Conservation (phyloP, 2,329 filamentous ascomycete species). For the Aspergillus terreus region DNA sequence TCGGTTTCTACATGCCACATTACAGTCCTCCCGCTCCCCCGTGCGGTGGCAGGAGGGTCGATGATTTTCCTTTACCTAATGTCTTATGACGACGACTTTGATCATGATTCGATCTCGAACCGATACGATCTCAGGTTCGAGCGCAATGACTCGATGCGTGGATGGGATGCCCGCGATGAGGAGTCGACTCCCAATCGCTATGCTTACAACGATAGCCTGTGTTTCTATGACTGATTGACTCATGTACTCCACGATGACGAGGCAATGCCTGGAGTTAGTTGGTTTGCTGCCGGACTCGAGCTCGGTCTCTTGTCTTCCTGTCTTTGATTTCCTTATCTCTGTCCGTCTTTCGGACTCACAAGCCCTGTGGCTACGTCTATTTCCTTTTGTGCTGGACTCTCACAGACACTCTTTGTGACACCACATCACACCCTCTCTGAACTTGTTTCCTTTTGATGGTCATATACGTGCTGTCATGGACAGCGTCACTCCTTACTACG, state of each 20-base stretch:
- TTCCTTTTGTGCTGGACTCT: background rate
- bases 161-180: background rate
- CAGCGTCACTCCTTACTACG: slow-evolving; percentile 1
- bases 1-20: background rate
- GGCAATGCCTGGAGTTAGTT: slow-evolving; percentile 1
- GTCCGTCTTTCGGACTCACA: background rate
- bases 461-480: background rate
- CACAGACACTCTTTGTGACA: background rate
- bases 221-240: slow-evolving; percentile 8
- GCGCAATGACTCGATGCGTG: background rate
- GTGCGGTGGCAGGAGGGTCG: background rate
- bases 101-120: background rate
- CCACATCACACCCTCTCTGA: background rate
- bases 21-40: background rate
- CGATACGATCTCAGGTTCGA: background rate
- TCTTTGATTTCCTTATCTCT: slow-evolving; percentile 3
- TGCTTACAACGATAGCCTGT: background rate
- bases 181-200: background rate
- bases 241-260: slow-evolving; percentile 2
- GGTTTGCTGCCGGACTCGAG: background rate
- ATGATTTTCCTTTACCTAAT: background rate
- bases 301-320: background rate
- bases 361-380: background rate
- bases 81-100: background rate
- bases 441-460: background rate